These are phyloP conservation scores for Suillus subaureus DNA, from an alignment of 768 basidiomycete species.

Conservation along the genomic window DNA sequence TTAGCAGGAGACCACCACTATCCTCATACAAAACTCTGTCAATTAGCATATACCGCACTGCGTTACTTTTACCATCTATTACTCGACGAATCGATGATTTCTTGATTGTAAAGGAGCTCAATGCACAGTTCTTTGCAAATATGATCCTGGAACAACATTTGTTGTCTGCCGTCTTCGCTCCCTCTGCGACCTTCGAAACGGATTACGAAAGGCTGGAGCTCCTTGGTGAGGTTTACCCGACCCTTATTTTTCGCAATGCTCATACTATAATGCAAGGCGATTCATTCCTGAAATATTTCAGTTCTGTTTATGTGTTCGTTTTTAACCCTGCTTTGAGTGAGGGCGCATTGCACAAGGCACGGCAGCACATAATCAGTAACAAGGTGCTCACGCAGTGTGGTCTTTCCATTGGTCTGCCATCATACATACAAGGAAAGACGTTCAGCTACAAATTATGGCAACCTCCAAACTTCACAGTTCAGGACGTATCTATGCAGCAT, in stretches of 20 bases:
- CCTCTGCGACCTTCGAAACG: slow-evolving; percentile 66
- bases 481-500: slow-evolving; percentile 3
- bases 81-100: slow-evolving; percentile 71
- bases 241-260: background rate
- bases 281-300: slow-evolving; percentile 79
- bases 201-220: slow-evolving; percentile 88
- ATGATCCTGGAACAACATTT: slow-evolving; percentile 63
- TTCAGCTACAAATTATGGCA: slow-evolving; percentile 70
- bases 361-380: slow-evolving; percentile 78
- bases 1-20: background rate
- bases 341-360: slow-evolving; percentile 63
- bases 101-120: slow-evolving; percentile 78
- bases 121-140: slow-evolving; percentile 64
- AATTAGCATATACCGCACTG: slow-evolving; percentile 65
- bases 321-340: slow-evolving; percentile 65
- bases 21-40: slow-evolving; percentile 11
- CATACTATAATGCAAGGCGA: slow-evolving; percentile 53
- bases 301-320: slow-evolving; percentile 75
- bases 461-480: slow-evolving; percentile 47
- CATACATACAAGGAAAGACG: slow-evolving; percentile 72
- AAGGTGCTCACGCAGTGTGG: slow-evolving; percentile 60
- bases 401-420: slow-evolving; percentile 59
- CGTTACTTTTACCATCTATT: slow-evolving; percentile 74
- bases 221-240: slow-evolving; percentile 55
- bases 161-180: slow-evolving; percentile 67